Conservation (phyloP, 305 asterid species). For the Fraxinus floribunda region DNA sequence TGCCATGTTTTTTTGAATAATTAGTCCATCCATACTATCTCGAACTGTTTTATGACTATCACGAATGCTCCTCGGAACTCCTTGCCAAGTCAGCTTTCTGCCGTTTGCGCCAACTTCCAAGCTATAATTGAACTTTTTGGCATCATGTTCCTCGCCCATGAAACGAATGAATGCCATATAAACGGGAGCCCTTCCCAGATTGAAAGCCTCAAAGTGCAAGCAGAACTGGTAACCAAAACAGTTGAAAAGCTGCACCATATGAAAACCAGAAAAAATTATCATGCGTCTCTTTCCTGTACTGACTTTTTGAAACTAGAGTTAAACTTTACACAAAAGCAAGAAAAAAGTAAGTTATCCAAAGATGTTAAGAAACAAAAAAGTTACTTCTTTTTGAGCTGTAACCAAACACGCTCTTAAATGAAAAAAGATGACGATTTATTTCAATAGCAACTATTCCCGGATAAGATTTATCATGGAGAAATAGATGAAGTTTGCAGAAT, state of each 20-base stretch:
- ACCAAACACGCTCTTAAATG: background rate
- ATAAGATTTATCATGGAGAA: background rate
- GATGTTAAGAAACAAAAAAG: background rate
- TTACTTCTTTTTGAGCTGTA: background rate
- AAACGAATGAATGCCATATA: constrained; percentile 40
- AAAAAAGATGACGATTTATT: background rate
- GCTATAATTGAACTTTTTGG: constrained; percentile 28
- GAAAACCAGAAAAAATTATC: background rate
- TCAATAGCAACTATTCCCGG: background rate
- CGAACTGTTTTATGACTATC: constrained; percentile 33
- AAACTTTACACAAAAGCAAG: background rate
- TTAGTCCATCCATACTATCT: constrained; percentile 33
- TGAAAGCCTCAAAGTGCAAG: constrained; percentile 42
- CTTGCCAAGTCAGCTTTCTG: constrained; percentile 34
- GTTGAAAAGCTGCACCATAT: constrained; percentile 31
- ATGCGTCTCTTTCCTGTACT: background rate
- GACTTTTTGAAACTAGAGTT: background rate
- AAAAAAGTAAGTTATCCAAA: background rate
- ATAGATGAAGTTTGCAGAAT: background rate
- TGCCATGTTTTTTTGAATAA: constrained; percentile 28
- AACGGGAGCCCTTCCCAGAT: constrained; percentile 30
- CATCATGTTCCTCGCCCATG: constrained; percentile 36
- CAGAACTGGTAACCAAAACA: constrained; percentile 34
- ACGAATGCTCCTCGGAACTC: constrained; percentile 38
- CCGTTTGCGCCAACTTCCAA: constrained; percentile 34